phyloP scores from a whole-genome alignment of 2,329 filamentous ascomycete species.

The Pseudonectria foliicola region DNA sequence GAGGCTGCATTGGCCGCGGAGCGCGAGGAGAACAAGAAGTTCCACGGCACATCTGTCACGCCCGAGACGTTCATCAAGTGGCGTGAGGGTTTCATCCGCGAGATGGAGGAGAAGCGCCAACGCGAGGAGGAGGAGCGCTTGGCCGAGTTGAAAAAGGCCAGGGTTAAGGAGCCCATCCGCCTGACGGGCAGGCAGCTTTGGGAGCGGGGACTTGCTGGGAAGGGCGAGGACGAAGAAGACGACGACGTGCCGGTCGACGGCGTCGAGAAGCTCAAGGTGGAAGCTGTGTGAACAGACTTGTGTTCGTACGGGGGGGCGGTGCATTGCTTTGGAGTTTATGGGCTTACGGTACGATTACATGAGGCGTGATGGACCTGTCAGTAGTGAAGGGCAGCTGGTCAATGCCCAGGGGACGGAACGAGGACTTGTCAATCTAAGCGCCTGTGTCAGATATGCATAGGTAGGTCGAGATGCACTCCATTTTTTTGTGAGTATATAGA shows the following conservation, averaged over 20 bases:
- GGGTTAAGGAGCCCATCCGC: slow-evolving; percentile 65
- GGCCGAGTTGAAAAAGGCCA: slow-evolving; percentile 76
- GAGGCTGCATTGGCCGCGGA: slow-evolving; percentile 55
- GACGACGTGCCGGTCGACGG: slow-evolving; percentile 57
- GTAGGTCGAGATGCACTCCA: too few species aligned
- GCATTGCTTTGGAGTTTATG: slow-evolving; percentile 20
- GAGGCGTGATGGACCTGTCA: not conserved
- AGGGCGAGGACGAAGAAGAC: slow-evolving; percentile 58
- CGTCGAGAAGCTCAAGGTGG: slow-evolving; percentile 66
- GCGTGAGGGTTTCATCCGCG: slow-evolving; percentile 68
- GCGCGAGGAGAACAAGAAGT: slow-evolving; percentile 92
- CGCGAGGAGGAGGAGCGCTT: slow-evolving; percentile 68
- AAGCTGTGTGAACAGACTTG: slow-evolving; percentile 30
- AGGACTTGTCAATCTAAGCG: too few species aligned
- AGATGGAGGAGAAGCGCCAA: slow-evolving; percentile 68
- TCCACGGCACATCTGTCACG: slow-evolving; percentile 86
- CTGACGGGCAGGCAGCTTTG: slow-evolving; percentile 71
- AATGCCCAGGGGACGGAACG: too few species aligned
- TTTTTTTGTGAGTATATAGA: too few species aligned
- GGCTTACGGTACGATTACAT: slow-evolving; percentile 14
- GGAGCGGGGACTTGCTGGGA: slow-evolving; percentile 65
- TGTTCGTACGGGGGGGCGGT: slow-evolving; percentile 4
- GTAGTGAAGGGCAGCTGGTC: too few species aligned
- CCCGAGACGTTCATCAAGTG: slow-evolving; percentile 77
- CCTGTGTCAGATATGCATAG: too few species aligned